These are phyloP conservation scores for Phaeodactylum tricornutum DNA, from an alignment of 108 stramenopile species.

Conservation along the genomic window DNA sequence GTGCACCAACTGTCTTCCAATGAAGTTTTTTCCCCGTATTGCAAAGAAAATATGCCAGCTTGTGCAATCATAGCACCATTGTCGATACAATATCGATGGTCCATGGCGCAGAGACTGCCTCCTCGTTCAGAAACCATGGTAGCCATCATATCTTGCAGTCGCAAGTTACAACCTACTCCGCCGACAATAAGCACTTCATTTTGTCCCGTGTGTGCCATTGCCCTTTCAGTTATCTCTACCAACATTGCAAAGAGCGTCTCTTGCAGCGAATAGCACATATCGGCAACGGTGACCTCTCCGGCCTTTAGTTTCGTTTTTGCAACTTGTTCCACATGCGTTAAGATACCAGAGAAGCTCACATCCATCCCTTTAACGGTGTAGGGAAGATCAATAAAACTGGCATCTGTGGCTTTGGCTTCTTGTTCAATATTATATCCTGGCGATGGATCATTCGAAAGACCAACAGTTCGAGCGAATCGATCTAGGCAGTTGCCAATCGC, in stretches of 20 bases:
- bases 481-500: constrained; percentile 99
- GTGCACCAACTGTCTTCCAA: constrained; percentile 85
- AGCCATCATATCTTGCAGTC: constrained; percentile 96
- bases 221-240: constrained; percentile 97
- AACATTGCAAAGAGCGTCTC: constrained; percentile 99
- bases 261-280: constrained; percentile 95
- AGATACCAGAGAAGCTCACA: constrained; percentile 79
- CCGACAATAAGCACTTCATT: constrained; percentile 94
- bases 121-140: constrained; percentile 89
- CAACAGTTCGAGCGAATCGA: constrained; percentile 92
- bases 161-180: constrained; percentile 97
- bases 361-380: constrained; percentile 99
- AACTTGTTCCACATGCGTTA: constrained; percentile 42
- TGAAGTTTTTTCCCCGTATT: constrained; percentile 71
- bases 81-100: constrained; percentile 98
- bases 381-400: constrained; percentile 75
- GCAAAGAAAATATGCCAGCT: constrained; percentile 95
- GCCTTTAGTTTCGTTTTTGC: constrained; percentile 34
- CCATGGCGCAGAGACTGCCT: constrained; percentile 92
- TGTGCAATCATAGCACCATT: constrained; percentile 99
- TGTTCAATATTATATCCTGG: constrained; percentile 99
- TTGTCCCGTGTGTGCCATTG: constrained; percentile 95
- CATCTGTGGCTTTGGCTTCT: constrained; percentile 65
- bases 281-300: constrained; percentile 58
- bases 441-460: constrained; percentile 92